Evolutionary conservation across 805 yeast species (phyloP).

Genomic region (Clavispora fructus): DNA sequence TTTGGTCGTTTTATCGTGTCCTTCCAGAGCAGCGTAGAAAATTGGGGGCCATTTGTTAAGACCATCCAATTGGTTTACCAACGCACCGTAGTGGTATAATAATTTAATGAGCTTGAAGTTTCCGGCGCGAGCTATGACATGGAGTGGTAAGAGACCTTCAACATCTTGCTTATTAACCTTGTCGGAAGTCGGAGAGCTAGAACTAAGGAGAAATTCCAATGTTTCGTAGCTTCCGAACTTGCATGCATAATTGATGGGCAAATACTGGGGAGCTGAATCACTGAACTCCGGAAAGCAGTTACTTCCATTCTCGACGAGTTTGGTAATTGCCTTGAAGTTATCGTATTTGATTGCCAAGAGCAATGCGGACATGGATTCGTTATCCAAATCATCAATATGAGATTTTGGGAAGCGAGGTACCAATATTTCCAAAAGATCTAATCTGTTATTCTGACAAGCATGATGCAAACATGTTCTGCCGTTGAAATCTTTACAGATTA

Average conservation of each 20-base stretch:
- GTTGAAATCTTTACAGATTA: constrained; percentile 49
- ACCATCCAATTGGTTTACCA: constrained; percentile 74
- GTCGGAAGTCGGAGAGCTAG: constrained; percentile 20
- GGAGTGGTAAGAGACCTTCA: constrained; percentile 84
- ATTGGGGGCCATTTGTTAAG: constrained; percentile 93
- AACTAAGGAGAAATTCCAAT: constrained; percentile 54
- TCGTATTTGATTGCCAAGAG: constrained; percentile 70
- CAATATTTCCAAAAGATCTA: constrained; percentile 39
- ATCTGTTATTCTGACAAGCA: constrained; percentile 57
- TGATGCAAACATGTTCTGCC: constrained; percentile 86
- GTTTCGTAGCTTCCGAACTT: constrained; percentile 72
- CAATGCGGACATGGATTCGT: constrained; percentile 77
- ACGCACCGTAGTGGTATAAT: constrained; percentile 62
- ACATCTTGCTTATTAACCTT: constrained; percentile 59
- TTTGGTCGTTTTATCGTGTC: constrained; percentile 65
- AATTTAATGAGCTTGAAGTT: constrained; percentile 63
- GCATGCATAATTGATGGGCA: constrained; percentile 84
- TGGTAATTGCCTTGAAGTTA: constrained; percentile 40
- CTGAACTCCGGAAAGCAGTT: constrained; percentile 42
- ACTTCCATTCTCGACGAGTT: constrained; percentile 29
- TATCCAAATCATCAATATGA: constrained; percentile 52
- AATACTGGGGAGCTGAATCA: constrained; percentile 53
- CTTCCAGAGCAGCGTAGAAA: constrained; percentile 84
- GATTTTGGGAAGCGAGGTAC: constrained; percentile 32
- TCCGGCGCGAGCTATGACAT: constrained; percentile 83